Conservation (phyloP, 2,329 filamentous ascomycete genomes). For the Cercospora sesami region DNA sequence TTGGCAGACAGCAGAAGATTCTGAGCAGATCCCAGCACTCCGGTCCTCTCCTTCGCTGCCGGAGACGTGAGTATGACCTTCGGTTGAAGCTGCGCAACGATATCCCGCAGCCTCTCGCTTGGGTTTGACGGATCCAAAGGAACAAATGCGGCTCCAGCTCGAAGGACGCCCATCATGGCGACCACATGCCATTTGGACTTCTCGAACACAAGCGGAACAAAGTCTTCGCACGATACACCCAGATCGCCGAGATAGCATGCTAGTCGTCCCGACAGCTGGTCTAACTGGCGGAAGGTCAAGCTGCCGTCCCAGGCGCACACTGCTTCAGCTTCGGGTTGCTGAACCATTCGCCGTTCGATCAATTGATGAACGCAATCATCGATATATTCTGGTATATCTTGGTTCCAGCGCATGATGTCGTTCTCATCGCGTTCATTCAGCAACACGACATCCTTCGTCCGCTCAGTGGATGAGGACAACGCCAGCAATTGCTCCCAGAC, state of each 20-base stretch:
- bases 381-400: neutral
- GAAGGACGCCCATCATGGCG: constrained; percentile 34
- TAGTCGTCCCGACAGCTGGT: neutral
- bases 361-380: neutral
- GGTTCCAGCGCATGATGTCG: neutral
- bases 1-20: neutral
- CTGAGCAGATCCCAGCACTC: neutral
- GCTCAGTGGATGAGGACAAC: neutral
- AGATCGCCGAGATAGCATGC: neutral
- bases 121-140: neutral
- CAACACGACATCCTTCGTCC: neutral
- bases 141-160: constrained; percentile 31
- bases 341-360: neutral
- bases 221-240: neutral
- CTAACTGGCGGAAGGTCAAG: neutral
- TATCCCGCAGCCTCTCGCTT: neutral
- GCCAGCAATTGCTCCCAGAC: neutral
- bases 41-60: neutral
- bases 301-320: neutral
- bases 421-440: neutral
- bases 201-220: neutral
- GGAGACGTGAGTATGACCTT: neutral
- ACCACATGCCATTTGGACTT: constrained; percentile 11
- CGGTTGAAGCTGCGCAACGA: neutral
- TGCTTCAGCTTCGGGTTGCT: neutral